Evolutionary conservation across 2,329 filamentous ascomycete species (phyloP), one percentile per base, ranked within the genome.

Genomic region (Colletotrichum godetiae): DNA sequence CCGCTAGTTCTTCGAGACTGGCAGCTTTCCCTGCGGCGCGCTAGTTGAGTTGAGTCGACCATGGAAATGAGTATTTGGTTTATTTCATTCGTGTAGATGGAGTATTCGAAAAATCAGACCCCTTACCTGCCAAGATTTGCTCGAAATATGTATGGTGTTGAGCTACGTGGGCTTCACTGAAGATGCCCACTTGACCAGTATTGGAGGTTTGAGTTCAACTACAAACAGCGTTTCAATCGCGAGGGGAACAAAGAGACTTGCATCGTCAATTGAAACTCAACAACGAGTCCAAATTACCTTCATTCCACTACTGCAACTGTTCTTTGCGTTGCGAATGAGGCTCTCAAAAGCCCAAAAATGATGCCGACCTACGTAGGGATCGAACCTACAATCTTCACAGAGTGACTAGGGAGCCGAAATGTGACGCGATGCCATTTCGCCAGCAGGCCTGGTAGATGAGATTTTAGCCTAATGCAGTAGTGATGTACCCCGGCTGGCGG

Each of bases 381-480:
- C 70, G 70, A 73, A 73, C 70, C 70, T 73, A 69, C 37, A 69
- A 73, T 73, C 70, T 73, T 73, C 70, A 73, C 59, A 73, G 70
- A 56, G 15, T 65, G 70, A 52, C 66, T 60, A 49, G 10, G 6
- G 11, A 72, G 66, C 70, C 70, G 70, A 73, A 73, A 73, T 73
- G 59, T 73, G 70, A 73, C 70, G 70, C 70, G 70, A 73, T 73
- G 70, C 70, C 70, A 73, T 73, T 73, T 73, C 70, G 70, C 70
- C 70, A 73, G 70, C 70, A 73, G 70, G 70, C 70, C 19, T 64
- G 37, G 4, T 27, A 5, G 35, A 42, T 15, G 13, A 0, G 7
- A 6, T 6, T 15, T 7, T 2, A 5, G 5, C 35, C 3, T 2
- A 42, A 42, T 6, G 2, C 0, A 0, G 2, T 12, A 5, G 5